Conservation (phyloP, 2,329 filamentous ascomycete species). For the Talaromyces sp. region DNA sequence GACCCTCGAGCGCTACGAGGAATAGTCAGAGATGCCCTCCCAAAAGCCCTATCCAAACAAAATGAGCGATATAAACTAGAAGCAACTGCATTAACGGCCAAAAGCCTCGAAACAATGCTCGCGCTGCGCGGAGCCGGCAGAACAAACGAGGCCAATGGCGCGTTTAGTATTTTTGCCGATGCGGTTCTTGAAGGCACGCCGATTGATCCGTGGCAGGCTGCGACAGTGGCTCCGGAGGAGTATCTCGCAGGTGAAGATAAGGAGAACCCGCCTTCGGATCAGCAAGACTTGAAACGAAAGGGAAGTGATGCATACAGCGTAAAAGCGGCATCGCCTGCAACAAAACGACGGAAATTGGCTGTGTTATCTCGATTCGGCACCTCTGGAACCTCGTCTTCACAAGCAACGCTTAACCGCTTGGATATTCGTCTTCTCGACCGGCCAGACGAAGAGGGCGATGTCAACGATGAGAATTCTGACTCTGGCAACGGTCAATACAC, state of each 20-base stretch:
- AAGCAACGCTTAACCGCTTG: constrained; percentile 46
- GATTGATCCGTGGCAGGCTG: constrained; percentile 47
- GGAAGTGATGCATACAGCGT: constrained; percentile 15
- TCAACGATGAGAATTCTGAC: constrained; percentile 21
- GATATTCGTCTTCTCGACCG: constrained; percentile 52
- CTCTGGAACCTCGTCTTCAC: constrained; percentile 42
- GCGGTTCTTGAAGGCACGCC: constrained; percentile 55
- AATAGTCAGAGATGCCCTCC: constrained; percentile 74
- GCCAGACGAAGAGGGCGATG: constrained; percentile 10
- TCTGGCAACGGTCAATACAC: constrained; percentile 25
- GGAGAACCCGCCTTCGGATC: constrained; percentile 23
- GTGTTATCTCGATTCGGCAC: constrained; percentile 71
- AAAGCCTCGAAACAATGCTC: constrained; percentile 68
- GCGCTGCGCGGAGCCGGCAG: constrained; percentile 67
- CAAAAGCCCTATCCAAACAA: constrained; percentile 75
- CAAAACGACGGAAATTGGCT: constrained; percentile 61
- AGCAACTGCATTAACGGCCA: constrained; percentile 66
- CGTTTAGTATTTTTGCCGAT: constrained; percentile 76
- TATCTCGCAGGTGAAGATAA: constrained; percentile 25
- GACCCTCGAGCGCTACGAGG: constrained; percentile 66
- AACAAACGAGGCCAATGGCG: constrained; percentile 70
- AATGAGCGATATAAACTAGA: constrained; percentile 69
- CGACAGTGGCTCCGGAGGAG: constrained; percentile 34
- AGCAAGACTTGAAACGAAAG: constrained; percentile 22
- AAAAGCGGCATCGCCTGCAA: constrained; percentile 27